These are phyloP conservation scores for Schizothecium vesticola DNA, from an alignment of 495 filamentous ascomycete species.

Conservation along the genomic window DNA sequence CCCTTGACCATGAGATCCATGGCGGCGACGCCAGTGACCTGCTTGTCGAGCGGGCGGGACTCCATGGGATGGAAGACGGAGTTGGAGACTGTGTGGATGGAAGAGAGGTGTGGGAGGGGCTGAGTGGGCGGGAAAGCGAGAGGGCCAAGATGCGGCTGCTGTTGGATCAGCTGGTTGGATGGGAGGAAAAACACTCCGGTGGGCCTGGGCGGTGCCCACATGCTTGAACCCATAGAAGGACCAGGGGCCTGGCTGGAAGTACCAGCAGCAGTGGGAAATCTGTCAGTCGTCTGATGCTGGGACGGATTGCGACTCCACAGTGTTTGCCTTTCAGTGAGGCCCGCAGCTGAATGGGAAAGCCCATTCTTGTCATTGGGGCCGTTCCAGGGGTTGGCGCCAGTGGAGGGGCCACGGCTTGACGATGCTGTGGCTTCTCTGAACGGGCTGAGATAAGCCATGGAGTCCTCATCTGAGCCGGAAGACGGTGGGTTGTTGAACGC, in stretches of 20 bases:
- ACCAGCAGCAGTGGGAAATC: background rate
- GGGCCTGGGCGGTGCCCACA: background rate
- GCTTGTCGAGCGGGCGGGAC: background rate
- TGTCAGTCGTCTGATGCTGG: background rate
- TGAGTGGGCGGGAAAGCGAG: background rate
- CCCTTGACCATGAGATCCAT: conserved; percentile 17
- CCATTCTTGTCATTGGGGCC: background rate
- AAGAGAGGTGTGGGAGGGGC: background rate
- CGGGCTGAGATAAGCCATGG: background rate
- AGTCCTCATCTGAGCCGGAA: background rate
- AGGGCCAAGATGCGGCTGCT: background rate
- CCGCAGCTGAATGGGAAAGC: background rate
- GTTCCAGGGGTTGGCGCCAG: background rate
- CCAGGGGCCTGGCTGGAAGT: background rate
- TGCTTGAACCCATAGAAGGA: background rate
- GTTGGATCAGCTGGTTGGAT: background rate
- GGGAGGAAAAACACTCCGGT: background rate
- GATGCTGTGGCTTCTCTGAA: background rate
- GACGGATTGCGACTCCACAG: background rate
- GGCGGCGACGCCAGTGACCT: background rate
- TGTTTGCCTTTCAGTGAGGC: background rate
- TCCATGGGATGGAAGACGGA: conserved; percentile 19
- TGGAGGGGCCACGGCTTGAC: background rate
- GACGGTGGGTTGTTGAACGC: background rate
- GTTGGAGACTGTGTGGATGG: background rate